Percentiles rank a stretch among this genome's conserved stretches.
These are phyloP conservation scores for Ensete ventricosum DNA, from an alignment of 176 grass and related monocot genomes.

Conservation along the genomic window DNA sequence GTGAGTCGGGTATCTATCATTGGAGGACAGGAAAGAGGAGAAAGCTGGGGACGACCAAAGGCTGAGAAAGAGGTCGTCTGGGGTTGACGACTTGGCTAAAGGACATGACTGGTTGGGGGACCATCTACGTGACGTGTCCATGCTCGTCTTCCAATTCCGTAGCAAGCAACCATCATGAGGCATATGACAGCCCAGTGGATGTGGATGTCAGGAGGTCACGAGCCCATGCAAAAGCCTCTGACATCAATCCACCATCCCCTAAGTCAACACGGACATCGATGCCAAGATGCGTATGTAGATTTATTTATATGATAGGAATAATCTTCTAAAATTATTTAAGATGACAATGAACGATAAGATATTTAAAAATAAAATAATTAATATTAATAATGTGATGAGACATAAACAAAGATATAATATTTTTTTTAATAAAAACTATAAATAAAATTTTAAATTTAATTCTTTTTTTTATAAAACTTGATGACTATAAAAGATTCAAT, in stretches of 20 bases:
- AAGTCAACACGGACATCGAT: background rate
- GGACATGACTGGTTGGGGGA: background rate
- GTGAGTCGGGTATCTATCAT: background rate
- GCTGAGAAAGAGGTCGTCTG: background rate
- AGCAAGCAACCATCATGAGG: background rate
- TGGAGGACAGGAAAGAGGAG: background rate
- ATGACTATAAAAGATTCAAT: no score
- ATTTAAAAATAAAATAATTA: no score
- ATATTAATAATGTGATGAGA: no score
- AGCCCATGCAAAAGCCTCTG: slow-evolving; percentile 1
- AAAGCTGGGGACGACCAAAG: background rate
- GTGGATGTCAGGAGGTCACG: background rate
- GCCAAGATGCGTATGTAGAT: background rate
- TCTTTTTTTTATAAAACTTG: no score
- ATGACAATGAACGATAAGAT: no score
- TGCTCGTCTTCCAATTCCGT: background rate
- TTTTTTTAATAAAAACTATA: no score
- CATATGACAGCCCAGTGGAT: no score
- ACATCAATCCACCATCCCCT: background rate
- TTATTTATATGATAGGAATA: no score
- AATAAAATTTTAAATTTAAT: no score
- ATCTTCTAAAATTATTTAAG: no score
- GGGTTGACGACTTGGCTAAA: background rate
- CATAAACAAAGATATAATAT: no score
- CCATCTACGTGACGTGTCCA: background rate